Base-by-base conservation (phyloP, 176 grass and related monocot species). In the Oryza punctata region DNA sequence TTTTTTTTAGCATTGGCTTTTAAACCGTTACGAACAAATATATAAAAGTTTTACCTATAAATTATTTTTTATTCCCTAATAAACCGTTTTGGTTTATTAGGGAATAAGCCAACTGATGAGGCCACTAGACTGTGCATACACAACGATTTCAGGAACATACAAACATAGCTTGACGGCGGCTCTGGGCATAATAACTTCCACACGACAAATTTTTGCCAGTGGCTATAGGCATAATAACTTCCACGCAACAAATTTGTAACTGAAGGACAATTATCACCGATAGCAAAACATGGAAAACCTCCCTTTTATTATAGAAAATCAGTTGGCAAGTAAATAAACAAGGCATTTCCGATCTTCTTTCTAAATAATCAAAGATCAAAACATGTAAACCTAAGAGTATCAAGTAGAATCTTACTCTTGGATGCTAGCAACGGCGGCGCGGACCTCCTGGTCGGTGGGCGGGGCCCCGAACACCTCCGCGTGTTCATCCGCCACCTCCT, bases 401-500 rank as follows among this genome's bases (percentile, higher is more conserved):
- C 27, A n/a, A 72, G 63, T 65, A 27, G 0, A 54, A 44, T 86
- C 82, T 78, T 85, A 99, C 96, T 94, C 78, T 29, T 89, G 88
- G 85, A 99, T 94, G 19, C 75, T 90, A 18, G 83, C 85, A 46
- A 99, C 70, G 28, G 91, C 96, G 26, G 87, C 87, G 35, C 89
- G 80, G 29, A 91, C 89, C 85, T 99, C 96, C 7, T 96, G 91
- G 12, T 32, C 72, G 1, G 91, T 91, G 13, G 93, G 96, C 24
- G 70, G 81, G 12, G 23, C 52, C 12, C 86, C 91, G 61, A 96
- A 86, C 73, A 78, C 77, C 44, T 63, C 82, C 19, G 64, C 52
- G 3, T 85, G 78, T 24, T 25, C 43, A 16, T 73, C 78, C n/a
- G 26, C 38, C 12, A 69, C 29, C 63, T 66, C 26, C 5, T 67